Base-by-base conservation (phyloP, 2,329 filamentous ascomycete species). In the Escovopsis weberi region DNA sequence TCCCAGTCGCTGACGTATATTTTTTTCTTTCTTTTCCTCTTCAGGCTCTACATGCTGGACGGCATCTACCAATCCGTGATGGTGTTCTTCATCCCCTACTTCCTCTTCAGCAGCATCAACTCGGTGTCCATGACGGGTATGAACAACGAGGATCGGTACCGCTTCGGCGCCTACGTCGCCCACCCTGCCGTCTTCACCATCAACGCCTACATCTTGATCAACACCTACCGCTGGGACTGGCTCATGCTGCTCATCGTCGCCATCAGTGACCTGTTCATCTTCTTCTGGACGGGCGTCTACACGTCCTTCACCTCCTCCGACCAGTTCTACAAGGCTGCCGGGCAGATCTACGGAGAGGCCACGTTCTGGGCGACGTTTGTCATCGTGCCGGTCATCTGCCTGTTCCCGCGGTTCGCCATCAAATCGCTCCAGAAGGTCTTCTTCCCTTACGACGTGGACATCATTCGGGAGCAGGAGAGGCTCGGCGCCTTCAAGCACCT, bases 171-270 rank as follows among this genome's bases (percentile, higher is more conserved):
- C 42, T 93, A 91, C 59, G 78, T 95, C 52, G 87, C 80, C 3
- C 85, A 85, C 44, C 83, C 85, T 12, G 80, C 85, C 6, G 80
- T 98, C 45, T 66, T 94, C 51, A 81, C 85, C 35, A 93, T 94
- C 68, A 98, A 98, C 62, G 67, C 81, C 45, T 98, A 96, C 66
- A 85, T 98, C 51, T 69, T 98, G 50, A 79, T 96, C 66, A 98
- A 98, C 64, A 93, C 85, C 1, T 96, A 94, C 62, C 78, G 89
- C 47, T 98, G 91, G 91, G 91, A 98, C 60, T 98, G 89, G 89
- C 70, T 98, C 54, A 93, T 93, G 64, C 63, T 88, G 19, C 67
- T 94, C 45, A 81, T 95, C 48, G 82, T 93, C 41, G 64, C 65
- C 23, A 74, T 96, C 60, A 94, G 87, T 63, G 82, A 83, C 48